Evolutionary conservation across 148 eudicot genomes (phyloP), one percentile per base, ranked within the genome.

Genomic region (Nepenthes mirabilis): DNA sequence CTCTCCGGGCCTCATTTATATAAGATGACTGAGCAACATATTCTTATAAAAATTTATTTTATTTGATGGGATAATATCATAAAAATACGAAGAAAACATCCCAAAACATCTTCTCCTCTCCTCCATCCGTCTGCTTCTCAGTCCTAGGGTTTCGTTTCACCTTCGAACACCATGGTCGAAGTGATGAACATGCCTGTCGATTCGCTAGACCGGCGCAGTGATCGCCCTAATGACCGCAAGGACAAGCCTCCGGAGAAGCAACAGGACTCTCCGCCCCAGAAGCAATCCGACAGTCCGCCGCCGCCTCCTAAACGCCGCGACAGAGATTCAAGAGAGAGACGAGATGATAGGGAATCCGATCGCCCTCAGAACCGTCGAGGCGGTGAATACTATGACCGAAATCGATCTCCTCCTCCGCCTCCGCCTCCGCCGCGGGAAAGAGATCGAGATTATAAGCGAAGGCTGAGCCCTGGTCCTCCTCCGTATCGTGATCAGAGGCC

Each of bases 401-500:
- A 83, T 57, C 68, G 84, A 5, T 80, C 84, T 9, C 74, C 76
- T 11, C 68, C 58, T 9, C 71, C 75, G 0, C 75, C 8, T 40
- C 45, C 45, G 45, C 45, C 8, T 40, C 45, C 45, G 45, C 45
- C 75, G 1, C 67, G 78, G 23, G 80, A 76, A 33, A 68, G 87
- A 43, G 87, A 79, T 33, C 72, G 59, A 63, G 84, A 84, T 60
- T 81, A 71, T 55, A 87, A 87, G 76, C 76, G 97, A 2, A 75
- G 94, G 2, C 57, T 75, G 47, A 86, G 86, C 68, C 77, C 79
- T 68, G 79, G 84, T 11, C 85, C 87, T 47, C 93, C 85, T 2
- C 88, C 80, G 2, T 78, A 74, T 40, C 87, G 87, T 37, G 89
- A 88, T 63, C 86, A 85, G 3, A 82, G 83, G 45, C 74, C 69